Evolutionary conservation across 2,329 filamentous ascomycete species (phyloP), one percentile per base, ranked within the genome.

Genomic region (Tolypocladium album): DNA sequence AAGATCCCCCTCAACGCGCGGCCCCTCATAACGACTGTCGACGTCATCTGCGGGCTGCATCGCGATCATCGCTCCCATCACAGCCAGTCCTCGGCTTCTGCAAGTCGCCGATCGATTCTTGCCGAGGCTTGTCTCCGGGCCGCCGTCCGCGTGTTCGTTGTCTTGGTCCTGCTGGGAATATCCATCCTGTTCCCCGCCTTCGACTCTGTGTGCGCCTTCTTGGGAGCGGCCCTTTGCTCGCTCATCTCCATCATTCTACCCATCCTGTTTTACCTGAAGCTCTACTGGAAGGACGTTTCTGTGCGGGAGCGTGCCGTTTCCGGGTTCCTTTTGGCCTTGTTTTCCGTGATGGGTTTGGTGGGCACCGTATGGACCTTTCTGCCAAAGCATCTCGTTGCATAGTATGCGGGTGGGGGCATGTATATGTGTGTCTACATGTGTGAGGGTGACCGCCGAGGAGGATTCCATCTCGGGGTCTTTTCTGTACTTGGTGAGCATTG

Each of bases 171-270:
- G 67, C 82, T 97, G 39, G 69, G 83, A 56, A 88, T 97, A 61
- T 86, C 92, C 8, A 79, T 85, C 56, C 62, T 80, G 2, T 84
- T 85, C 68, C 92, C 92, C 0, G 83, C 85, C 0, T 96, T 96
- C 69, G 92, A 96, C 71, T 87, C 87, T 58, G 92, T 96, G 69
- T 96, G 96, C 87, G 89, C 89, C 4, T 87, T 96, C 63, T 86
- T 97, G 76, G 93, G 94, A 15, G 90, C 89, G 45, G 88, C 92
- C 4, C 82, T 96, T 20, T 97, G 93, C 75, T 96, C 96, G 67
- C 90, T 90, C 22, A 95, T 97, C 65, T 97, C 93, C 74, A 87
- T 97, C 65, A 92, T 96, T 22, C 72, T 99, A 57, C 94, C 93
- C 0, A 78, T 96, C 39, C 82, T 87, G 5, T 97, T 99, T 70